Base-by-base conservation (phyloP, 768 basidiomycete genomes). In the Mycena rebaudengoi region DNA sequence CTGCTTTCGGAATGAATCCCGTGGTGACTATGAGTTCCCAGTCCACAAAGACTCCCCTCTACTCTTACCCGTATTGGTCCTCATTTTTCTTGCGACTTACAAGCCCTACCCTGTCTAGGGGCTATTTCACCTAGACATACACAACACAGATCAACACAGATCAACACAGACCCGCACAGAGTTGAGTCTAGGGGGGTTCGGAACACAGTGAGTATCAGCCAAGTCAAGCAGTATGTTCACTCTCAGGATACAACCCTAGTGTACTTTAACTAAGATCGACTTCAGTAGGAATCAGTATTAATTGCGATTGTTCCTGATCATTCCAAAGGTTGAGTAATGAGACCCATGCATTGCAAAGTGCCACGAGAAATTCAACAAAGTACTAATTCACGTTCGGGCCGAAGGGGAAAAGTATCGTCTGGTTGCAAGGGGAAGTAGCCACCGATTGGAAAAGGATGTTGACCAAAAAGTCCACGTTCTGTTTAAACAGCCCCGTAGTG, bases 401-500 rank as follows among this genome's bases (percentile, higher is more conserved):
- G 11, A 52, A 52, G 50, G 50, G 50, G 14, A 39, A 26, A 49
- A 49, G 48, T 32, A 49, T 32, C 29, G 48, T 49, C 30, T 49
- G 48, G 48, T 49, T 54, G 52, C 52, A 54, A 43, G 40, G 28
- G 13, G 28, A 44, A 30, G 29, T 55, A 20, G 40, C 41, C 29
- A 55, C 56, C 44, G 26, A 16, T 30, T 45, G 43, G 44, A 57
- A 58, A 35, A 37, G 37, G 20, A 62, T 62, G 14, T 26, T 25
- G 5, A 10, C n/a, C 46, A 64, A 45, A 41, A 64, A 52, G 16
- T 64, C 48, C 35, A 64, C 62, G 23, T 64, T 64, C 49, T 58
- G 46, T 25, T 57, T 64, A 7, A 64, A 64, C 4, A 64, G 4
- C 21, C 62, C 62, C 16, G 56, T 64, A 26, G 62, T 64, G 45